phyloP scores from a whole-genome alignment of 257 asterid species.

The Fraxinus pennsylvanica region DNA sequence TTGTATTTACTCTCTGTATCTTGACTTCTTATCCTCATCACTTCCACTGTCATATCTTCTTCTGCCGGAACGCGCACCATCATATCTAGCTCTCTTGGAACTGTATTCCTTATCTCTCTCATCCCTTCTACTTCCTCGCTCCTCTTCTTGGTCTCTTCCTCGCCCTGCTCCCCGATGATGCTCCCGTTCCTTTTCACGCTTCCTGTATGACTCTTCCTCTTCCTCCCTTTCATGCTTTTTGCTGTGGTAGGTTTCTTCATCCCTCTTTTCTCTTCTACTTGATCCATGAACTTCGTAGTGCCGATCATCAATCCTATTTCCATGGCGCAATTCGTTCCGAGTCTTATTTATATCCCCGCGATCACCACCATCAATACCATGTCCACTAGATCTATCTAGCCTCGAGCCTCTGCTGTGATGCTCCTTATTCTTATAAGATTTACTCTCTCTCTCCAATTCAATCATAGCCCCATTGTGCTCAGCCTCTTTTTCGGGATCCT shows the following conservation, averaged over 20 bases:
- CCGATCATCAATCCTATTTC: conserved; percentile 32
- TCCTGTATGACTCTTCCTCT: conserved; percentile 42
- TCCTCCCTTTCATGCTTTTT: conserved; percentile 47
- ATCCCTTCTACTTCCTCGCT: conserved; percentile 37
- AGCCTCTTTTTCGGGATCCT: conserved; percentile 37
- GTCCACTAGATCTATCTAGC: conserved; percentile 24
- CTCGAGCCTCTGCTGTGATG: conserved; percentile 30
- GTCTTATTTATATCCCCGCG: conserved; percentile 15
- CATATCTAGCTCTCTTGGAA: conserved; percentile 58
- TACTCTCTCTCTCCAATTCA: conserved; percentile 30
- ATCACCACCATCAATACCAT: conserved; percentile 27
- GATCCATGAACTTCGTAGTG: conserved; percentile 41
- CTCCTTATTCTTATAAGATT: conserved; percentile 32
- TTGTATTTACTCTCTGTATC: conserved; percentile 32
- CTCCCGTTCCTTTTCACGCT: conserved; percentile 40
- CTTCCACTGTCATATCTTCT: conserved; percentile 52
- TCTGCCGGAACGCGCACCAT: conserved; percentile 51
- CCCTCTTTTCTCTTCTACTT: conserved; percentile 49
- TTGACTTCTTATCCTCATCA: conserved; percentile 49
- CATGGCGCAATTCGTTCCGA: conserved; percentile 33
- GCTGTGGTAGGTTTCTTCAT: conserved; percentile 48
- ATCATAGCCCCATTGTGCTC: conserved; percentile 20
- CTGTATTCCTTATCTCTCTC: conserved; percentile 44
- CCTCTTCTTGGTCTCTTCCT: conserved; percentile 38
- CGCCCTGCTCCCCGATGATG: conserved; percentile 21